Base-by-base conservation (phyloP, 1,139 yeast genomes). In the Arxiozyma slooffiae region DNA sequence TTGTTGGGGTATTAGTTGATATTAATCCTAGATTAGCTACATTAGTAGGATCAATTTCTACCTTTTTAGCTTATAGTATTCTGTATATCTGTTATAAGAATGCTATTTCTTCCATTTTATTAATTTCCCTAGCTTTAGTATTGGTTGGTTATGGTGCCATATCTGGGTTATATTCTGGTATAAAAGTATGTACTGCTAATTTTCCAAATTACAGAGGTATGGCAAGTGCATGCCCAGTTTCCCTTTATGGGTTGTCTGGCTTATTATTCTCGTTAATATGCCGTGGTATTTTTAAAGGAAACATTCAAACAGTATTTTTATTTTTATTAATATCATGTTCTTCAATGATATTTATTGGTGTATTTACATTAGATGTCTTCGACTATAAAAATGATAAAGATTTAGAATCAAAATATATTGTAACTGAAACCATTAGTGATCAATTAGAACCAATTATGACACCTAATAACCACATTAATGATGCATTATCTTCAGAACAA, bases 131-230 rank as follows among this genome's bases (percentile, higher is more conserved):
- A 3, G 83, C 78, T 64, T 74, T 82, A 71, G 64, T 69, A 0
- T 63, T 74, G 22, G 73, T 79, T 36, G 87, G 89, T 0, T 78
- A 80, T 58, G 88, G 90, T 0, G 81, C 87, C 0, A 78, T 82
- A 7, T 70, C 78, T 3, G 73, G 82, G 3, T 83, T 78, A 62
- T 83, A 80, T 59, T 75, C 89, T 1, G 76, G 87, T 1, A 73
- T 84, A 52, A 84, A 83, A 56, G 81, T 84, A 8, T 78, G 85
- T 2, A 84, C 85, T 21, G 71, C 84, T 2, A 83, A 84, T 61
- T 84, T 83, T 57, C 89, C 90, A 0, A 68, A 75, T 38, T 80
- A 82, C 59, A 72, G 84, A 58, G 92, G 92, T 18, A 74, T 81
- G 4, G 90, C 90, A 4, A 81, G 81, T 4, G 81, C 83, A 0